Conservation (phyloP, 2,329 filamentous ascomycete genomes). For the Penicillium occitanis region DNA sequence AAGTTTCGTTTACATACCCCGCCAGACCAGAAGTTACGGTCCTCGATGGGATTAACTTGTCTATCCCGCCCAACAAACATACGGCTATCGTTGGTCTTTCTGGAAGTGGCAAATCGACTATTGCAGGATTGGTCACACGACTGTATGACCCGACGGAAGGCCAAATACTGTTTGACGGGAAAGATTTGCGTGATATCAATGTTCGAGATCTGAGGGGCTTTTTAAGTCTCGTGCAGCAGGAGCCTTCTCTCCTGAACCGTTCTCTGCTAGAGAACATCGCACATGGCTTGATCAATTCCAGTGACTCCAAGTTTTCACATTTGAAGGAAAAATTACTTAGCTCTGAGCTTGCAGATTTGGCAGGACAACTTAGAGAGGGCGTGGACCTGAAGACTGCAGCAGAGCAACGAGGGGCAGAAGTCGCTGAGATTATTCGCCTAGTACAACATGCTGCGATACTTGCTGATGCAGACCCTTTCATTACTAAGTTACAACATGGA, state of each 20-base stretch:
- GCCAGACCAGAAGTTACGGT: constrained; percentile 39
- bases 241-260: constrained; percentile 52
- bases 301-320: constrained; percentile 27
- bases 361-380: constrained; percentile 29
- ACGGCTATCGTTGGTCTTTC: constrained; percentile 52
- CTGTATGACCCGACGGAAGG: constrained; percentile 40
- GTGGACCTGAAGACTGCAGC: constrained; percentile 28
- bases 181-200: constrained; percentile 35
- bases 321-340: constrained; percentile 30
- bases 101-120: constrained; percentile 55
- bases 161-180: constrained; percentile 32
- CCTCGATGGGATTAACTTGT: constrained; percentile 34
- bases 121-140: constrained; percentile 38
- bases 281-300: constrained; percentile 48
- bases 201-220: constrained; percentile 36
- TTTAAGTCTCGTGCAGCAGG: constrained; percentile 51
- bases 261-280: constrained; percentile 57
- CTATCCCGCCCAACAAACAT: constrained; percentile 38
- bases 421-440: constrained; percentile 32
- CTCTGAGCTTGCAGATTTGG: constrained; percentile 30
- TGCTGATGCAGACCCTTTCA: constrained; percentile 32
- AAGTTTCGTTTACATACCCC: constrained; percentile 37
- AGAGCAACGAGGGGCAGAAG: constrained; percentile 24
- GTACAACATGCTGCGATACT: constrained; percentile 31
- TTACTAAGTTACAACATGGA: constrained; percentile 66